Evolutionary conservation across 495 filamentous ascomycete species (phyloP), one percentile per base, ranked within the genome.

Genomic region (Amniculicola lignicola): DNA sequence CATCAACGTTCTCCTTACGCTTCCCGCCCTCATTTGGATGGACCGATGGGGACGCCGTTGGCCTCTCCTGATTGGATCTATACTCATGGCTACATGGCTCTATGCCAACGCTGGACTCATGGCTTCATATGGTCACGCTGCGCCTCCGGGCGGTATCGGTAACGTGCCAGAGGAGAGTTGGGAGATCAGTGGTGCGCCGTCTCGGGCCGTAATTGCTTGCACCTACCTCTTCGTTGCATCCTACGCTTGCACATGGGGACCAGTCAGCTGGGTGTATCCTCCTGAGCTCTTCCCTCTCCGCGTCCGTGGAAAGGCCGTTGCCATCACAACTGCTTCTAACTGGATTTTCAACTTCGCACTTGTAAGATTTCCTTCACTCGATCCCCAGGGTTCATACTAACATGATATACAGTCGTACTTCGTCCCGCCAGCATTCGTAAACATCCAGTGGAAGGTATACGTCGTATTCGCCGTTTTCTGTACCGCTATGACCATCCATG

Each of bases 301-400:
- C 54, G 81, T 85, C 31, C 79, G 88, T 69, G 80, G 83, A 31
- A 87, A 86, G 73, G 86, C 72, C 0, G 71, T 88, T n/a, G 84
- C 85, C n/a, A 72, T 90, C 12, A 74, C 79, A 33, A 88, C 86
- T 0, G 80, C 85, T 2, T 77, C 76, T 7, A 89, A 88, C 73
- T 90, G 87, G 87, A 76, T 80, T 19, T 89, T 88, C 73, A 89
- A 89, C 75, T 89, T 88, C 65, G 87, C 86, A 0, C 77, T 89
- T 3, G n/a, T n/a, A n/a, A n/a, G n/a, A n/a, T n/a, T n/a, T n/a
- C n/a, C n/a, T n/a, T n/a, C n/a, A n/a, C n/a, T n/a, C n/a, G n/a
- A n/a, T n/a, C n/a, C n/a, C n/a, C n/a, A n/a, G n/a, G n/a, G n/a
- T n/a, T n/a, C n/a, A n/a, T n/a, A n/a, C n/a, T n/a, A n/a, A n/a